Evolutionary conservation across 2,329 filamentous ascomycete genomes (phyloP).

Genomic region (Westerdykella ornata): DNA sequence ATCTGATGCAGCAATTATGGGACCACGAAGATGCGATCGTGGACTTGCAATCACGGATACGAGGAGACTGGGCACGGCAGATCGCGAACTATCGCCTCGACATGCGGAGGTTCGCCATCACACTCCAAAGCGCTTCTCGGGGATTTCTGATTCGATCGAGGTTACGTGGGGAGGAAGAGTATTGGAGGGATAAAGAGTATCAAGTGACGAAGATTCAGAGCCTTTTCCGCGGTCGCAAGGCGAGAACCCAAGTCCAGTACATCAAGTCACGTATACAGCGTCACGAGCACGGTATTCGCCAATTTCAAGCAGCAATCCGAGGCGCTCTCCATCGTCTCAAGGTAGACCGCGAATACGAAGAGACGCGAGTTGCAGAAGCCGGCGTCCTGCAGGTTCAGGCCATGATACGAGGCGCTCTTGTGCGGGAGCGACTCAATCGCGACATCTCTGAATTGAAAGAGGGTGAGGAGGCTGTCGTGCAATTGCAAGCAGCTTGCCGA

Average conservation of each 20-base stretch:
- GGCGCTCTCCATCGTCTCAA: slow-evolving; percentile 41
- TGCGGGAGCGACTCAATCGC: slow-evolving; percentile 50
- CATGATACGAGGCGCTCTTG: slow-evolving; percentile 59
- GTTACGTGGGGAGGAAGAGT: slow-evolving; percentile 55
- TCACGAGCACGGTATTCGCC: slow-evolving; percentile 42
- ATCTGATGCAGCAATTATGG: slow-evolving; percentile 86
- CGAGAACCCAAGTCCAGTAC: slow-evolving; percentile 40
- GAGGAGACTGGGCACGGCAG: slow-evolving; percentile 81
- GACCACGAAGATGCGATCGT: slow-evolving; percentile 70
- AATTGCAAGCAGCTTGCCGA: slow-evolving; percentile 39
- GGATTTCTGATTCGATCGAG: slow-evolving; percentile 66
- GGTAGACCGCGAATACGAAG: slow-evolving; percentile 50
- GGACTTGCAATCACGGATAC: slow-evolving; percentile 77
- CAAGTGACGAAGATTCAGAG: slow-evolving; percentile 77
- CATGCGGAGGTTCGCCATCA: slow-evolving; percentile 74
- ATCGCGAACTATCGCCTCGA: slow-evolving; percentile 72
- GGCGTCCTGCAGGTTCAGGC: slow-evolving; percentile 49
- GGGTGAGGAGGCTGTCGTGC: slow-evolving; percentile 41
- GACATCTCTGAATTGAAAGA: slow-evolving; percentile 30
- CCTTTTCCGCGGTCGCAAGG: slow-evolving; percentile 62
- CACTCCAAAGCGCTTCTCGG: slow-evolving; percentile 71
- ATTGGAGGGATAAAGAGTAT: slow-evolving; percentile 63
- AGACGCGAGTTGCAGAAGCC: slow-evolving; percentile 57
- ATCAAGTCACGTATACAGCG: slow-evolving; percentile 44
- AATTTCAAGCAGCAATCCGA: slow-evolving; percentile 54